These are phyloP conservation scores for Globisporangium emineosum DNA, from an alignment of 352 stramenopile genomes.

Conservation along the genomic window DNA sequence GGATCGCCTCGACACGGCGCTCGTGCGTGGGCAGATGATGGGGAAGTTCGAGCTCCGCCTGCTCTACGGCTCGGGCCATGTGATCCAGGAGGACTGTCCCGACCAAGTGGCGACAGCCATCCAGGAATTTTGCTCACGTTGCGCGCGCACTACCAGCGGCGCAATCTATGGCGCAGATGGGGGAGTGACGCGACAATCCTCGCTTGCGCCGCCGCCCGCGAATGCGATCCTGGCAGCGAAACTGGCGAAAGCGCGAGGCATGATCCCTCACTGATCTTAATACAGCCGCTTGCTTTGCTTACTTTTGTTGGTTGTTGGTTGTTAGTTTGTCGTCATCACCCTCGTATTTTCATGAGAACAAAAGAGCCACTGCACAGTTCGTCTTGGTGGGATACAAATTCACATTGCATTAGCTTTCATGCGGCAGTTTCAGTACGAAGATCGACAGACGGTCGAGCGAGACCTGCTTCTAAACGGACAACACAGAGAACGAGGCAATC, in stretches of 20 bases:
- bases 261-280: conserved; percentile 45
- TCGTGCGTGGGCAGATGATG: conserved; percentile 90
- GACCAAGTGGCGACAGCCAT: conserved; percentile 68
- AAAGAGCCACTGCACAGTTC: background rate
- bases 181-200: conserved; percentile 26
- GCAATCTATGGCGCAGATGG: conserved; percentile 26
- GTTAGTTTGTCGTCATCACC: background rate
- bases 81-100: conserved; percentile 86
- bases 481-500: conserved; percentile 35
- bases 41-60: conserved; percentile 88
- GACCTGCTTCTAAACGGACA: conserved; percentile 25
- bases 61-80: conserved; percentile 86
- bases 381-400: background rate
- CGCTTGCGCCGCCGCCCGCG: conserved; percentile 17
- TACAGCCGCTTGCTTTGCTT: background rate
- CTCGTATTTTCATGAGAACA: background rate
- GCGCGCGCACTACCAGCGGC: conserved; percentile 35
- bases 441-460: background rate
- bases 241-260: conserved; percentile 54
- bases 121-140: conserved; percentile 59
- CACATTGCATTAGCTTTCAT: background rate
- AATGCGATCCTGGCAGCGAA: conserved; percentile 43
- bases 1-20: conserved; percentile 82
- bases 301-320: background rate
- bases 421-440: background rate